Percentiles rank a stretch among this genome's conserved stretches.
phyloP scores from a whole-genome alignment of 192 early-diverging fungal species.

The Backusella westeae region DNA sequence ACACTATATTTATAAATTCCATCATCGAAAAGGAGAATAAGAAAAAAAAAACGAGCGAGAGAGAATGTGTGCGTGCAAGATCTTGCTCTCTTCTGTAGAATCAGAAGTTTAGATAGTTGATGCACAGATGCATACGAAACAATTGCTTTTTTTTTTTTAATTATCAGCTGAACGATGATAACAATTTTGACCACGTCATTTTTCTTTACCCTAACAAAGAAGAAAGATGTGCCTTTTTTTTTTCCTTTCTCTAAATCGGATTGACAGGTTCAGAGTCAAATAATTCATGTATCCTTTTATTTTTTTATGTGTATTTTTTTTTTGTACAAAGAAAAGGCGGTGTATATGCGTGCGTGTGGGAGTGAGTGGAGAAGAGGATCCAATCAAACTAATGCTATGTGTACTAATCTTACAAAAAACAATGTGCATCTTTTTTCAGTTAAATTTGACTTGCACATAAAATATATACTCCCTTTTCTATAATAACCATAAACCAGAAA shows the following conservation, averaged over 20 bases:
- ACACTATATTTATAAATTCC: not conserved
- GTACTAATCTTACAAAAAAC: not conserved
- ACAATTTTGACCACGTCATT: constrained; percentile 7
- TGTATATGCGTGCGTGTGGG: not conserved
- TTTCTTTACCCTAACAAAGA: not conserved
- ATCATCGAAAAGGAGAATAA: not conserved
- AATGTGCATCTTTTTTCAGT: not conserved
- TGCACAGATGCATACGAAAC: constrained; percentile 8
- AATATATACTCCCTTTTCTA: constrained; percentile 2
- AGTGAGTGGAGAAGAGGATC: not conserved
- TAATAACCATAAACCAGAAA: not conserved
- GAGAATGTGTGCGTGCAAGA: not conserved
- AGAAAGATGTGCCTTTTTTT: not conserved
- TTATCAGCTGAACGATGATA: constrained; percentile 1
- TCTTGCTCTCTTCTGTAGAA: not conserved
- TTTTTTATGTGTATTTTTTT: not conserved
- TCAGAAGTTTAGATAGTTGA: constrained; percentile 7
- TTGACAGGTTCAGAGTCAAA: constrained; percentile 4
- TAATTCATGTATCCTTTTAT: not conserved
- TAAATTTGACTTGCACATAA: not conserved
- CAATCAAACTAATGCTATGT: not conserved
- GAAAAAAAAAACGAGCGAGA: not conserved
- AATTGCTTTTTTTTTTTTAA: not conserved
- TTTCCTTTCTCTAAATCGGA: not conserved
- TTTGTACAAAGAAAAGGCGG: not conserved